A percentile compares a stretch with the other conserved stretches of the same genome.
Conservation (phyloP, 2,329 filamentous ascomycete species). For the Fusarium veterinarium region DNA sequence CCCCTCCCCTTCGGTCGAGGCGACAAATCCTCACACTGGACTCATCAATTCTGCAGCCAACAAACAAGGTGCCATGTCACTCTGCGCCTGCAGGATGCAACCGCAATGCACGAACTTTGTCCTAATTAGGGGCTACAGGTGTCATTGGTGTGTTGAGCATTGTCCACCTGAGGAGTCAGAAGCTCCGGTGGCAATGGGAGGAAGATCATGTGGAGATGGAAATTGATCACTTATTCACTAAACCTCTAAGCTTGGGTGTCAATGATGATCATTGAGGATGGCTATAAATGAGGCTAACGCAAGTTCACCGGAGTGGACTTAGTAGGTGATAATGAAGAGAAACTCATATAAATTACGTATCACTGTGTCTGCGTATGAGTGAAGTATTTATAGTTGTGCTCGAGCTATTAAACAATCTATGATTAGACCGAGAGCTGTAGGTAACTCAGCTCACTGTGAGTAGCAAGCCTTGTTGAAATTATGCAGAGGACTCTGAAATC, state of each 20-base stretch:
- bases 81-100: neutral
- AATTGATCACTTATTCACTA: no score
- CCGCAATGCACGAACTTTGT: neutral
- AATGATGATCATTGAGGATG: neutral
- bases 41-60: neutral
- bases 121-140: accelerated
- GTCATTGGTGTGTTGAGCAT: neutral
- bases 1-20: no score
- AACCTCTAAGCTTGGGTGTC: neutral
- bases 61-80: neutral
- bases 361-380: neutral
- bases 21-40: no score
- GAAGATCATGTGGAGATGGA: no score
- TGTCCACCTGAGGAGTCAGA: accelerated
- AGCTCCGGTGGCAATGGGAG: no score
- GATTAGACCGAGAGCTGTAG: no score
- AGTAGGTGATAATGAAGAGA: neutral
- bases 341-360: accelerated
- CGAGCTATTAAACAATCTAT: no score
- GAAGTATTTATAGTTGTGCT: no score
- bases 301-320: accelerated
- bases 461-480: no score
- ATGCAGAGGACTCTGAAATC: no score
- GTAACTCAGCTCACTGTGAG: no score
- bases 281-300: neutral